Conservation (phyloP, 2,329 filamentous ascomycete species). For the Claviceps pazoutovae region DNA sequence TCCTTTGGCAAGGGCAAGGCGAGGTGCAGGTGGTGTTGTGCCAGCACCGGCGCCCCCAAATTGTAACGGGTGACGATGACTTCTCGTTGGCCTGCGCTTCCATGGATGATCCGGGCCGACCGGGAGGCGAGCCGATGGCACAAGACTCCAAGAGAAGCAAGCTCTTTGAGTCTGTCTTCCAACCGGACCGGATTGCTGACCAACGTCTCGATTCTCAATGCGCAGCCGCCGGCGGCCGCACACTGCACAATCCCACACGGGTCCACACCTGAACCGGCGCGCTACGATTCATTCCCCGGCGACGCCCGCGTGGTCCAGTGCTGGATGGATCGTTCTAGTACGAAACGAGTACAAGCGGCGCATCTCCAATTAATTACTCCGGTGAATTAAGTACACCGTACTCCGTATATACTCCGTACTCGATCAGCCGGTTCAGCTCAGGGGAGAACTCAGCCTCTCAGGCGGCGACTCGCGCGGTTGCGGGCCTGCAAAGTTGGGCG, state of each 20-base stretch:
- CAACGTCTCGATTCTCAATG: not conserved
- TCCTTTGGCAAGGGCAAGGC: not conserved
- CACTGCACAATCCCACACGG: not conserved
- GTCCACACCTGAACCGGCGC: not conserved
- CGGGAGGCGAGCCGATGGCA: not conserved
- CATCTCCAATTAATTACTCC: not conserved
- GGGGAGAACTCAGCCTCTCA: not conserved
- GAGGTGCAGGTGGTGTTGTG: no score
- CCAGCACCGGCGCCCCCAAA: no score
- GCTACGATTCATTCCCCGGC: conserved; percentile 2
- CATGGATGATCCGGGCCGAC: not conserved
- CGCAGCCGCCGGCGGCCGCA: not conserved
- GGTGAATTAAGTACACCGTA: no score
- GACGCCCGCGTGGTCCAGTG: not conserved
- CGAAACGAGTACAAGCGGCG: conserved; percentile 2
- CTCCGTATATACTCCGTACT: no score
- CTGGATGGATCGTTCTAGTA: conserved; percentile 1
- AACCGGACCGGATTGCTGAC: not conserved
- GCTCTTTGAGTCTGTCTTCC: no score
- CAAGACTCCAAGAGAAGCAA: not conserved
- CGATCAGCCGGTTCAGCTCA: not conserved
- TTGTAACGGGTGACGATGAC: no score
- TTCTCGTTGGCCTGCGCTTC: no score
- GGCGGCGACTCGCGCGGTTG: not conserved
- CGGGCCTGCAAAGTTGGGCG: no score